A percentile compares a stretch with the other conserved stretches of the same genome.
Conservation (phyloP, 2,329 filamentous ascomycete genomes). For the Fusarium sp. region DNA sequence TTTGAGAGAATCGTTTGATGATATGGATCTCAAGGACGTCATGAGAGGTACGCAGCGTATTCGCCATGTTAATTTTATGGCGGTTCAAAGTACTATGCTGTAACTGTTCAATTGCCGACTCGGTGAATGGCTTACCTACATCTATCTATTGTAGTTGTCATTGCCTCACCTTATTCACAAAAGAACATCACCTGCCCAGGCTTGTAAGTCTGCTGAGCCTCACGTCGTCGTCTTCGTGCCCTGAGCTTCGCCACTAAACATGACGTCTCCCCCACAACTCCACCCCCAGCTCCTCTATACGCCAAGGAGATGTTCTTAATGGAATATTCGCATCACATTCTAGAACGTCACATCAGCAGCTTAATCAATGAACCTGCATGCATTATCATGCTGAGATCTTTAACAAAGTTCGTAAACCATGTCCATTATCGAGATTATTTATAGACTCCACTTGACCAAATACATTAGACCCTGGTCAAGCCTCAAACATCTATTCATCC, state of each 20-base stretch:
- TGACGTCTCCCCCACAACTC: slow-evolving; percentile 20
- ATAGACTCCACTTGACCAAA: background rate
- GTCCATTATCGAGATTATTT: background rate
- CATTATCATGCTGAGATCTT: background rate
- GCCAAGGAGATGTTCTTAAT: background rate
- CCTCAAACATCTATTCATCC: background rate
- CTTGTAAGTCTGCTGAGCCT: slow-evolving; percentile 30
- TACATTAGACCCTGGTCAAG: background rate
- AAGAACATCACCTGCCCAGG: slow-evolving; percentile 12
- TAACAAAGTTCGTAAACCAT: slow-evolving; percentile 1
- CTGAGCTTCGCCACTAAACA: slow-evolving; percentile 24
- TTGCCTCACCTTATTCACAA: slow-evolving; percentile 3
- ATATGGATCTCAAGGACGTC: slow-evolving; percentile 2
- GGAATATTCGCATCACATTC: slow-evolving; percentile 5
- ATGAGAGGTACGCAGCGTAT: slow-evolving; percentile 21
- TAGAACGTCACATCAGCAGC: slow-evolving; percentile 8
- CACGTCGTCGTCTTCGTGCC: slow-evolving; percentile 15
- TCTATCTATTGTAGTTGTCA: too few species aligned
- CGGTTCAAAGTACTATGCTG: background rate
- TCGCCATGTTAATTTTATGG: background rate
- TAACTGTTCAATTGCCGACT: background rate
- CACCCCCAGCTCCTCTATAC: background rate
- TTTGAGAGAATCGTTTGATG: background rate
- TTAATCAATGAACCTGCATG: background rate
- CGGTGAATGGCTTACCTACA: background rate